Conservation (phyloP, 441 rosid species). For the Lepidium campestre region DNA sequence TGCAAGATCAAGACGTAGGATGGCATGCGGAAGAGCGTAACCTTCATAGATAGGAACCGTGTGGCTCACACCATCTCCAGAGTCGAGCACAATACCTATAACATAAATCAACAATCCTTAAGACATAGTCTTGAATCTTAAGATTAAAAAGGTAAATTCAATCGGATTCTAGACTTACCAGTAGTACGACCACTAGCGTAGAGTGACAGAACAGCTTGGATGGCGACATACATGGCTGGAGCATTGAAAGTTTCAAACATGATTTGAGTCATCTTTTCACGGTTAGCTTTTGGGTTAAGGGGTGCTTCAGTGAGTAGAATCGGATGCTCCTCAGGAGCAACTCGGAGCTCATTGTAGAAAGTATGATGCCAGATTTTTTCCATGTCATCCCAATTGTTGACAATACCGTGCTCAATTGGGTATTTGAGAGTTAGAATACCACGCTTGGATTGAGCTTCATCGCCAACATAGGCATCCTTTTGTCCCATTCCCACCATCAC, state of each 20-base stretch:
- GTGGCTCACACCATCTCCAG: conserved; percentile 60
- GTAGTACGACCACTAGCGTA: conserved; percentile 81
- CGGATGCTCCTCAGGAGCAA: conserved; percentile 73
- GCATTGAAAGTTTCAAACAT: conserved; percentile 74
- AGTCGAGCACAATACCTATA: conserved; percentile 56
- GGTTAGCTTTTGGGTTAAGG: conserved; percentile 71
- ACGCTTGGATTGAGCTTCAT: conserved; percentile 75
- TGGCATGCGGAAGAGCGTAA: conserved; percentile 53
- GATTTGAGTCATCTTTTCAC: conserved; percentile 74
- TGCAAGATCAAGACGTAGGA: conserved; percentile 50
- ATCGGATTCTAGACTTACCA: conserved; percentile 28
- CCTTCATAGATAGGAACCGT: conserved; percentile 48
- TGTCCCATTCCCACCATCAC: conserved; percentile 82
- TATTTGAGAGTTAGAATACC: conserved; percentile 64
- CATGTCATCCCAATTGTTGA: conserved; percentile 76
- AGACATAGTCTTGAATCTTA: neutral
- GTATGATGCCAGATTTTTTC: conserved; percentile 78
- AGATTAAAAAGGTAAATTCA: neutral
- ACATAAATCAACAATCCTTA: neutral
- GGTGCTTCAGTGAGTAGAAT: conserved; percentile 71
- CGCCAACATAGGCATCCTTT: conserved; percentile 71
- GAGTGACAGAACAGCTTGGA: conserved; percentile 70
- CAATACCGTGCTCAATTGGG: conserved; percentile 73
- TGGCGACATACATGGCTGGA: conserved; percentile 75
- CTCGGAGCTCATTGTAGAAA: conserved; percentile 68